Evolutionary conservation across 2,329 filamentous ascomycete genomes (phyloP), one percentile per base, ranked within the genome.

Genomic region (Penicillium polonicum): DNA sequence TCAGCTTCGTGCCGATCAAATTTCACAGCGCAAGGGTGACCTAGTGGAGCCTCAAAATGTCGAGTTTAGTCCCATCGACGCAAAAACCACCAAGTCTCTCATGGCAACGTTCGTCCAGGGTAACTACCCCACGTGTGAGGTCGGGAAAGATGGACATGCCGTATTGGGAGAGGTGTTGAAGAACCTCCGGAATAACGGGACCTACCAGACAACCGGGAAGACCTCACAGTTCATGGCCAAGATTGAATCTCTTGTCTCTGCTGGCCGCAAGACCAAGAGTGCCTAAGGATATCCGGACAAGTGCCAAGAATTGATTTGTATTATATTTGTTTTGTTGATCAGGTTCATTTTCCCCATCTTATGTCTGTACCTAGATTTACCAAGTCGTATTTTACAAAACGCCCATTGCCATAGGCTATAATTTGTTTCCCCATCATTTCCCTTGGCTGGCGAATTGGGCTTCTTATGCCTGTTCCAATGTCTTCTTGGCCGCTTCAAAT

Each of bases 401-500:
- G 31, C 33, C 17, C 25, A 21, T 31, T 35, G 36, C 17, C 33
- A 5, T 19, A 39, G 17, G 21, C 17, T 17, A 19, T 31, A 13
- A 12, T 52, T 35, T 48, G 3, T 21, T 10, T 13, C 15, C 7
- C 5, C 21, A n/a, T 8, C 5, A n/a, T 25, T 9, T 39, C 12
- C 13, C 31, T 31, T 17, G 35, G 2, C n/a, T 29, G 33, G 29
- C 29, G 44, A 45, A 23, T 55, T n/a, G 39, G 17, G 19, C 15
- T 15, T 31, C 35, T 69, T 45, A 73, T 58, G 58, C 64, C 59
- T 72, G 68, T 60, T 77, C 74, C 57, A 78, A 63, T 1, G 65
- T 67, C 67, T 73, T 77, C 62, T 65, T 76, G 27, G 74, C 76
- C 9, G 62, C 68, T 44, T 79, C 78, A 60, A 78, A 79, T 8